Evolutionary conservation across 805 yeast species (phyloP), one percentile per base, ranked within the genome.

Genomic region (Torulaspora quercuum): DNA sequence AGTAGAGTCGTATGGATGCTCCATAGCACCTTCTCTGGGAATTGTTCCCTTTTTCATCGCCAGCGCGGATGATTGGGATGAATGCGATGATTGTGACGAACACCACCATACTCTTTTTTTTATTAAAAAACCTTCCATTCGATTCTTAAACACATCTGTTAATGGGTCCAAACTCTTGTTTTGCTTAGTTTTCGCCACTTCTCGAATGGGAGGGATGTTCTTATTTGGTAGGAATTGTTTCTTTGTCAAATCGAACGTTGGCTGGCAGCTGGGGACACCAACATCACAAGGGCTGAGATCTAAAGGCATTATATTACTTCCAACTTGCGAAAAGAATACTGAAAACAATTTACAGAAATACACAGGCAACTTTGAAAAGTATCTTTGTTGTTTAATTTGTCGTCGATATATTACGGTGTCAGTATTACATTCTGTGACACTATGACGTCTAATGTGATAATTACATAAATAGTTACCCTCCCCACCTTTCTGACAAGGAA

Each of bases 41-140:
- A n/a, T n/a, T n/a, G n/a, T n/a, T 14, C 8, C 14, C 14, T 34
- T n/a, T 10, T 19, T 28, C 17, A 32, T 13, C 20, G 23, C 25
- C 12, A 45, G 37, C 4, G 49, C 37, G n/a, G 39, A 35, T 31
- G 37, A 19, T 33, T 57, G 63, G 30, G 48, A 56, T 5, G 63
- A 61, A 35, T n/a, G n/a, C n/a, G n/a, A n/a, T n/a, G n/a, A n/a
- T n/a, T n/a, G n/a, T n/a, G n/a, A n/a, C n/a, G n/a, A n/a, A n/a
- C n/a, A n/a, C n/a, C n/a, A n/a, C n/a, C n/a, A n/a, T n/a, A n/a
- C n/a, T n/a, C 47, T 51, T 58, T 61, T 56, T 28, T 48, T 54
- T 10, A 57, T 39, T 19, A 59, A 27, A 9, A 43, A 39, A 10
- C 53, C 59, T 31, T 56, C 64, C 57, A 54, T 51, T 11, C 49